phyloP scores from a whole-genome alignment of 2,329 filamentous ascomycete genomes.

The Diaporthe humulicola region DNA sequence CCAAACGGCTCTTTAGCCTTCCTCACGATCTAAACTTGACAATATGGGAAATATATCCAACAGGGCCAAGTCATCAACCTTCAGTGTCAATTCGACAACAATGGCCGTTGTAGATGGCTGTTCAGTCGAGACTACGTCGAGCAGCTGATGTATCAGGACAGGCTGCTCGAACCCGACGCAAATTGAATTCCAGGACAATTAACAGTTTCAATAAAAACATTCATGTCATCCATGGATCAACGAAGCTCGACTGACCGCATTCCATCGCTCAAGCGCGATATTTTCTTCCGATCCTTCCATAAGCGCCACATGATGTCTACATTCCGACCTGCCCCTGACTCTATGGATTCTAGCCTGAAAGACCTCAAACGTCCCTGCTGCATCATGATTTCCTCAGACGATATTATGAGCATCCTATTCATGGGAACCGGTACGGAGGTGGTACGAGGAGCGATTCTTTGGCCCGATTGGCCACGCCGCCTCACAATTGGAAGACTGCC shows the following conservation, averaged over 20 bases:
- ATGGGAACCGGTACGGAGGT: too few relatives aligned
- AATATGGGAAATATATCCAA: background rate
- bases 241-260: background rate
- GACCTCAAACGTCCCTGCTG: too few relatives aligned
- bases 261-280: background rate
- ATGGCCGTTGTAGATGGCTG: background rate
- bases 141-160: background rate
- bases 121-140: background rate
- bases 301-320: background rate
- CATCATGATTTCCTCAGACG: too few relatives aligned
- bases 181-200: background rate
- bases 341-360: background rate
- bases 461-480: background rate
- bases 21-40: background rate
- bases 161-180: background rate
- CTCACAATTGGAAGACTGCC: background rate
- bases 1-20: background rate
- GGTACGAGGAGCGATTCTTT: too few relatives aligned
- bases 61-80: background rate
- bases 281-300: background rate
- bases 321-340: background rate
- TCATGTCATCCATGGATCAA: background rate
- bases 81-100: background rate
- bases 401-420: too few relatives aligned
- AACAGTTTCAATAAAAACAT: background rate